Base-by-base conservation (phyloP, 352 stramenopile genomes). In the Globisporangium alternatum region DNA sequence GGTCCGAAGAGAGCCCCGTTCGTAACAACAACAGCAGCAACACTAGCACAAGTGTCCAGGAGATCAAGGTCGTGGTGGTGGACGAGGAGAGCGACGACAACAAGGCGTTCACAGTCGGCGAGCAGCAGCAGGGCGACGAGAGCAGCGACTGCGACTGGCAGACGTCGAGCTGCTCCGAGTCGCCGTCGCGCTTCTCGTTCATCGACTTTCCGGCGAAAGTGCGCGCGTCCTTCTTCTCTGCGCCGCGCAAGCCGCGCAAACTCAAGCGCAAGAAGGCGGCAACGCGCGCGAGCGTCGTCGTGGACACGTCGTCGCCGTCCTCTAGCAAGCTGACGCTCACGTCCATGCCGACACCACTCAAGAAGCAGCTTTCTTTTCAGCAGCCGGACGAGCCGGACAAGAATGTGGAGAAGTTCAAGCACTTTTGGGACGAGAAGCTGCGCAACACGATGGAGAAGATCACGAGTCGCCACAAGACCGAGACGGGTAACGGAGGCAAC, bases 351-450 rank as follows among this genome's bases (percentile, higher is more conserved):
- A 78, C 74, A 60, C 76, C 72, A 60, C 39, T 66, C 21, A 51
- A 56, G 30, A 39, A 31, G 8, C 25, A 41, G 33, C 15, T 35
- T 17, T 28, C 54, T 22, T 39, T 43, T 30, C 44, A 28, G 45
- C 56, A n/a, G 31, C 47, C 28, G 15, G 30, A 52, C 52, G 39
- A 62, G 30, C 51, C 64, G 0, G 70, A 80, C 41, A 60, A 88
- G 31, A 77, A 80, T 28, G 77, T 76, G 12, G 81, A 91, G 61
- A 83, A 75, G 28, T 94, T 94, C 72, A 86, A 86, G 47, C 71
- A 72, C 19, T 90, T 90, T 44, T 94, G 86, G 86, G 78, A 90
- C 66, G 81, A 91, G 37, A 92, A 91, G 52, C 76, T 94, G 4
- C 81, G 78, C 2, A 62, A 45, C 41, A 83, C 81, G 7, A 87